Evolutionary conservation across 441 rosid genomes (phyloP).

Genomic region (Croton laevigatus): DNA sequence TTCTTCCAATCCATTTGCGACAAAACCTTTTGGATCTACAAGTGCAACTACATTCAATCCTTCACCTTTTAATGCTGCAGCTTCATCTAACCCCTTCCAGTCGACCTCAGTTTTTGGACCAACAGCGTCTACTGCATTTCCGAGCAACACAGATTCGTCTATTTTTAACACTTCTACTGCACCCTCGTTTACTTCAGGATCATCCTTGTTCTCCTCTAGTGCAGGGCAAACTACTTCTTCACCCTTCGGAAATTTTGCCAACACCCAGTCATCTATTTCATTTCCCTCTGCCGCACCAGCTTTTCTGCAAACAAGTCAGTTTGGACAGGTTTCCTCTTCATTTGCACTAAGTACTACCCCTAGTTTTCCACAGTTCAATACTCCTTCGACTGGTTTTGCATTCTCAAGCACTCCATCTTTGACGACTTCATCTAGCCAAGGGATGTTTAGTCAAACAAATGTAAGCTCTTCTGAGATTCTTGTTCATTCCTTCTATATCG

Average conservation of each 20-base stretch:
- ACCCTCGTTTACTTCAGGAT: slow-evolving; percentile 50
- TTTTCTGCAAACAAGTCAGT: slow-evolving; percentile 43
- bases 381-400: slow-evolving; percentile 53
- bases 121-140: slow-evolving; percentile 42
- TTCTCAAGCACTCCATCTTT: slow-evolving; percentile 59
- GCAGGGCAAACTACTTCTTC: slow-evolving; percentile 45
- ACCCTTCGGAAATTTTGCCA: slow-evolving; percentile 45
- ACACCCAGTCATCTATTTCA: slow-evolving; percentile 56
- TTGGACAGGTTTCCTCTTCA: slow-evolving; percentile 32
- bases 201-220: slow-evolving; percentile 56
- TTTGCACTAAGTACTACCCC: slow-evolving; percentile 47
- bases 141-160: slow-evolving; percentile 41
- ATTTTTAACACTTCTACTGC: slow-evolving; percentile 44
- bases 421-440: slow-evolving; percentile 42
- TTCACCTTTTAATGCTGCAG: slow-evolving; percentile 43
- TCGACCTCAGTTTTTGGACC: slow-evolving; percentile 49
- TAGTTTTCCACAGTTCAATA: slow-evolving; percentile 41
- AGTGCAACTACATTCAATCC: slow-evolving; percentile 36
- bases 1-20: slow-evolving; percentile 50
- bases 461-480: slow-evolving; percentile 35
- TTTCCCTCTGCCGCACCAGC: slow-evolving; percentile 48
- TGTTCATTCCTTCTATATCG: not conserved
- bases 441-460: slow-evolving; percentile 46
- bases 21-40: slow-evolving; percentile 48
- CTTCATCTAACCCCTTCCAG: slow-evolving; percentile 53